A percentile compares a stretch with the other conserved stretches of the same genome.
These are phyloP conservation scores for Lactarius sp. DNA, from an alignment of 768 basidiomycete species.

Conservation along the genomic window DNA sequence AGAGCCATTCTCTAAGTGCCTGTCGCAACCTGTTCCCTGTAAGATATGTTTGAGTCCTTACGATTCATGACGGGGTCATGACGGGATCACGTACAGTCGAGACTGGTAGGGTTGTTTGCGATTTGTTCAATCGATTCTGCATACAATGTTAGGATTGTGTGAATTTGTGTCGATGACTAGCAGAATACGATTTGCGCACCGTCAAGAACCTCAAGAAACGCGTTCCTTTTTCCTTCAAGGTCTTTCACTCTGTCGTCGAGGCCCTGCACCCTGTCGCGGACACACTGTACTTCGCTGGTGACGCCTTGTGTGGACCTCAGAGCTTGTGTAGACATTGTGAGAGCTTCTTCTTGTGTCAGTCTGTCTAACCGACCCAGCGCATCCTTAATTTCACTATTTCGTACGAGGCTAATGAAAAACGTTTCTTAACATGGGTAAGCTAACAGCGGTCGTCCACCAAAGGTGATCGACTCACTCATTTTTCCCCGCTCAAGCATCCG, in stretches of 20 bases:
- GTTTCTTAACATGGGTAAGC: background rate
- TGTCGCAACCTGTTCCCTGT: too few relatives aligned
- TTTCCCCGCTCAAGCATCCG: background rate
- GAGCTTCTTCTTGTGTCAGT: conserved; percentile 1
- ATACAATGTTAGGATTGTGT: background rate
- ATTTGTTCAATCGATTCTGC: background rate
- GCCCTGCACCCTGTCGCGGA: background rate
- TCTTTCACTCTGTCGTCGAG: background rate
- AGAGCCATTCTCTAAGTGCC: too few relatives aligned
- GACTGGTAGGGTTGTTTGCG: background rate
- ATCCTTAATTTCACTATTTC: background rate
- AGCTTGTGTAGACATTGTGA: background rate
- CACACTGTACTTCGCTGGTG: too few relatives aligned
- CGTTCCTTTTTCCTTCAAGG: background rate
- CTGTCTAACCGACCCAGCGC: background rate
- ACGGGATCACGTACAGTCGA: background rate
- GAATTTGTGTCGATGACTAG: too few relatives aligned
- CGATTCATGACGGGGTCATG: background rate
- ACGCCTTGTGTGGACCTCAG: background rate
- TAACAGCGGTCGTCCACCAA: background rate
- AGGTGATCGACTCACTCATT: background rate
- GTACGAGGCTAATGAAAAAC: background rate
- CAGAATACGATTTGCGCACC: background rate
- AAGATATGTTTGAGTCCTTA: background rate
- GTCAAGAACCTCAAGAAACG: background rate